phyloP scores from a whole-genome alignment of 805 yeast genomes.

The Myxozyma vanderwaltii region DNA sequence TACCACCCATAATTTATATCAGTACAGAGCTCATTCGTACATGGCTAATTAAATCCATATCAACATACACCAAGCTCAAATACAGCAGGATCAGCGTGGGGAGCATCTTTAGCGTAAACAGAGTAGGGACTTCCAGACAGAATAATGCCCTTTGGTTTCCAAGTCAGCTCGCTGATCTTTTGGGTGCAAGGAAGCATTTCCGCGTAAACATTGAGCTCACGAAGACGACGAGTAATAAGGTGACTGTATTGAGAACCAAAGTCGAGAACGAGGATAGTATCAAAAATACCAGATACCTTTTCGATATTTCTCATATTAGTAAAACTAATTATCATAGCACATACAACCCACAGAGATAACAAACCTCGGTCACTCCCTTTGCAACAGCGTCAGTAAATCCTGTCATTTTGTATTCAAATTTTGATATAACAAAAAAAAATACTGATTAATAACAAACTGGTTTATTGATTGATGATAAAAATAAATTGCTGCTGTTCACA shows the following conservation, averaged over 20 bases:
- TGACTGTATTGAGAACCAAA: slow-evolving; percentile 99
- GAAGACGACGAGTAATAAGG: slow-evolving; percentile 91
- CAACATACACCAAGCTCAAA: slow-evolving; percentile 73
- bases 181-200: slow-evolving; percentile 99
- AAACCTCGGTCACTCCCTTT: slow-evolving; percentile 28
- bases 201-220: slow-evolving; percentile 97
- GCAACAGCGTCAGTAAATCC: slow-evolving; percentile 13
- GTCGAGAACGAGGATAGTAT: slow-evolving; percentile 95
- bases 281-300: slow-evolving; percentile 83
- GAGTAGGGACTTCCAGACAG: slow-evolving; percentile 98
- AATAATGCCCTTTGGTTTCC: slow-evolving; percentile 96
- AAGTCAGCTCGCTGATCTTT: slow-evolving; percentile 84
- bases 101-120: slow-evolving; percentile 92
- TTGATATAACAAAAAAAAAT: too few species aligned
- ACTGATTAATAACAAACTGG: too few species aligned
- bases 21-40: too few species aligned
- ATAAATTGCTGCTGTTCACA: not conserved
- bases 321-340: too few species aligned
- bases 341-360: not conserved
- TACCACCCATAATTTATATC: too few species aligned
- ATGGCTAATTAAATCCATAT: too few species aligned
- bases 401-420: slow-evolving; percentile 17
- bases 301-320: not conserved
- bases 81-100: slow-evolving; percentile 94
- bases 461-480: too few species aligned